Evolutionary conservation across 176 grass and related monocot species (phyloP), one percentile per base, ranked within the genome.

Genomic region (Alopecurus myosuroides): DNA sequence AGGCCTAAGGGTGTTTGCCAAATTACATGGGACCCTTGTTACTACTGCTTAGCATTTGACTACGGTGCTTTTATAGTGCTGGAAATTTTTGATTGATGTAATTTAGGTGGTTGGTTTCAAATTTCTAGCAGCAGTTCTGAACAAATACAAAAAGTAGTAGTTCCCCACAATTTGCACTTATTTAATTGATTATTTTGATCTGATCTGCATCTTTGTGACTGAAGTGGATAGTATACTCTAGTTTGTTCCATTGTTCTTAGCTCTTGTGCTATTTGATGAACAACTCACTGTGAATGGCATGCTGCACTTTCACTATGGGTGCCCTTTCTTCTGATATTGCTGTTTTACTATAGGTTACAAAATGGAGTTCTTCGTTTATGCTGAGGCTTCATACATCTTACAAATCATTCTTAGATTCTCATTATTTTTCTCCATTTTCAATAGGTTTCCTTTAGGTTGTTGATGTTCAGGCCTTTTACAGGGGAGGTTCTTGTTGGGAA

Each of bases 401-500:
- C 12, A 34, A 15, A 44, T 72, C n/a, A 76, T 57, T 60, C 57
- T 87, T 37, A 62, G 37, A 30, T 79, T 57, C 65, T n/a, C n/a
- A 26, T 58, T 6, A 51, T 50, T 73, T 73, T 15, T 70, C 48
- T 26, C 15, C 17, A 4, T 65, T 56, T 78, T 73, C 25, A 65
- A 52, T 61, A 98, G 96, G 96, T 98, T 88, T 65, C 62, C 20
- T 98, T 89, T 81, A 85, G 96, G 63, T 77, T 98, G 72, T 36
- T 98, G 35, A 88, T 98, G 85, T 98, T 98, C 87, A 90, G 78
- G 83, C 96, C 96, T 12, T 98, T 88, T 72, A 65, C 70, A 69
- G 91, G 96, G 26, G 96, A 98, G 84, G 64, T 93, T 90, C 77
- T 98, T 50, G 80, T 89, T 71, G 96, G 89, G 77, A 98, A 88